Conservation (phyloP, 2,329 filamentous ascomycete genomes). For the Aspergillus vadensis region DNA sequence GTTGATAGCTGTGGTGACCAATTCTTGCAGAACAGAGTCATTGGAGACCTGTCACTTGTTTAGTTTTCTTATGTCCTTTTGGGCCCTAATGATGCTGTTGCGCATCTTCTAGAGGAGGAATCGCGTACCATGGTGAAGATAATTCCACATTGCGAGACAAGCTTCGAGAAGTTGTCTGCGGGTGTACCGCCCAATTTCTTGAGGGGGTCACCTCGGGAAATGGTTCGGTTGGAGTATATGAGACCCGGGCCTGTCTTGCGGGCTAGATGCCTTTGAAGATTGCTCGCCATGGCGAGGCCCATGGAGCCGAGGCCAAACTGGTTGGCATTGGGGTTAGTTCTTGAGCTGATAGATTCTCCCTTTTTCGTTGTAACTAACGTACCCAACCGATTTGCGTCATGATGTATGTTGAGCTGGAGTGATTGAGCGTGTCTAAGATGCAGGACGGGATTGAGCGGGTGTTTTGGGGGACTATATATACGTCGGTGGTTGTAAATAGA, state of each 20-base stretch:
- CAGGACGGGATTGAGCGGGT: background rate
- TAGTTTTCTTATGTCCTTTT: constrained; percentile 5
- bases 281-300: constrained; percentile 49
- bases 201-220: constrained; percentile 41
- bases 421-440: background rate
- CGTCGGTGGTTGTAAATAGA: background rate
- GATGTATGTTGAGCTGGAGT: background rate
- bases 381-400: constrained; percentile 44
- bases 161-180: constrained; percentile 35
- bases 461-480: background rate
- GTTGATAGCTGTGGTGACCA: constrained; percentile 30
- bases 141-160: constrained; percentile 41
- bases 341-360: background rate
- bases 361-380: constrained; percentile 6
- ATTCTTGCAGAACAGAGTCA: constrained; percentile 40
- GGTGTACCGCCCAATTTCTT: constrained; percentile 39
- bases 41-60: constrained; percentile 40
- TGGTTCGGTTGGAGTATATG: constrained; percentile 46
- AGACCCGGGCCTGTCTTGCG: constrained; percentile 35
- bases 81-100: background rate
- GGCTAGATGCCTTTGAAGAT: constrained; percentile 45
- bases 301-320: constrained; percentile 49
- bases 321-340: background rate
- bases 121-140: constrained; percentile 42
- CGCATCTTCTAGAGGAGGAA: background rate